phyloP scores from a whole-genome alignment of 2,329 filamentous ascomycete species.

The Amphichorda felina region DNA sequence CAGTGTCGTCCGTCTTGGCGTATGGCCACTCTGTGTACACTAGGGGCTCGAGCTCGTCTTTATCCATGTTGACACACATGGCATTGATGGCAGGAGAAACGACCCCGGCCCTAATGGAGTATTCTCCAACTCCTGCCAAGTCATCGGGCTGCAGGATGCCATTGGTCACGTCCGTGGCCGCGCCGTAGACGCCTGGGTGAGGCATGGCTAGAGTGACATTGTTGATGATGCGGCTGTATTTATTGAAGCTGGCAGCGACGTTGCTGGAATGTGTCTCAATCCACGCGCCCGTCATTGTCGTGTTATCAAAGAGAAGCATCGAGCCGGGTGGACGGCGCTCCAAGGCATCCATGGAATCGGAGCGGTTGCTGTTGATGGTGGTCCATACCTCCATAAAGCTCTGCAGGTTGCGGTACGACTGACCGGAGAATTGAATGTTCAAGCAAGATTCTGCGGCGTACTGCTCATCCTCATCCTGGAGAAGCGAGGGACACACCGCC shows the following conservation, averaged over 20 bases:
- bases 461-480: constrained; percentile 28
- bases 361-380: constrained; percentile 28
- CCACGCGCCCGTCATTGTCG: constrained; percentile 59
- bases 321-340: constrained; percentile 43
- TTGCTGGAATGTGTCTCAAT: constrained; percentile 44
- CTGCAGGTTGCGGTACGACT: constrained; percentile 59
- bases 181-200: constrained; percentile 54
- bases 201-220: constrained; percentile 72
- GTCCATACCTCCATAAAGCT: constrained; percentile 48
- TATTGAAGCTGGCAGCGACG: constrained; percentile 29
- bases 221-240: constrained; percentile 48
- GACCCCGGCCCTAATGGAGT: constrained; percentile 55
- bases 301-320: constrained; percentile 59
- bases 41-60: constrained; percentile 42
- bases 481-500: constrained; percentile 48
- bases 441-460: constrained; percentile 46
- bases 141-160: constrained; percentile 58
- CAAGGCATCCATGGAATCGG: constrained; percentile 26
- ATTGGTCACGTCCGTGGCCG: constrained; percentile 50
- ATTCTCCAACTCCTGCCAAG: constrained; percentile 54
- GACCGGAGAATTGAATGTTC: constrained; percentile 56
- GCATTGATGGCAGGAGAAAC: constrained; percentile 62
- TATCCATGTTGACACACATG: constrained; percentile 55
- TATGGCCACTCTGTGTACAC: constrained; percentile 51
- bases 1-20: constrained; percentile 19